Evolutionary conservation across 805 yeast species (phyloP).

Genomic region (Saturnispora saitoi): DNA sequence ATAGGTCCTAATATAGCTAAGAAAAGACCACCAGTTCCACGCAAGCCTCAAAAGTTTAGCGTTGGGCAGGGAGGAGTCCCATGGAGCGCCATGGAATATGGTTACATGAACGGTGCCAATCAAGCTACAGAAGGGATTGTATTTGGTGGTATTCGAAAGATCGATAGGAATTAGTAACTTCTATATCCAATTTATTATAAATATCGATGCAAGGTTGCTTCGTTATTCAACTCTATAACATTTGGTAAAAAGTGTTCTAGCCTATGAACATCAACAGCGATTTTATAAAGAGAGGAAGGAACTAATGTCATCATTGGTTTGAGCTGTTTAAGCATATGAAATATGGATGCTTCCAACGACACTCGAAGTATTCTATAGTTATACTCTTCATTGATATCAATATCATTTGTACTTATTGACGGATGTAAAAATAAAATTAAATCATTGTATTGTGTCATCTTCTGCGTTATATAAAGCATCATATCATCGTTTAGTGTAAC

Average conservation of each 20-base stretch:
- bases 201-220: background rate
- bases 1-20: conserved; percentile 51
- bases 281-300: background rate
- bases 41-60: conserved; percentile 42
- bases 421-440: conserved; percentile 25
- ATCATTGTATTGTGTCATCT: conserved; percentile 12
- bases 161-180: conserved; percentile 18
- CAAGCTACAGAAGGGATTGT: conserved; percentile 46
- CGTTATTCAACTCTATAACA: background rate
- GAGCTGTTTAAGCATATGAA: conserved; percentile 45
- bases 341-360: conserved; percentile 40
- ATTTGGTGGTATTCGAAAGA: conserved; percentile 44
- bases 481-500: background rate
- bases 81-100: conserved; percentile 56
- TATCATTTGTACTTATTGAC: conserved; percentile 11
- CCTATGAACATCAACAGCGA: background rate
- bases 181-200: too few species aligned
- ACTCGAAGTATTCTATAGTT: conserved; percentile 32
- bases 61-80: conserved; percentile 24
- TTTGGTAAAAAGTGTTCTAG: conserved; percentile 1
- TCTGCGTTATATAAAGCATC: background rate
- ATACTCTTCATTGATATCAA: conserved; percentile 18
- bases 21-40: conserved; percentile 44
- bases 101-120: conserved; percentile 50
- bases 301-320: background rate